Base-by-base conservation (phyloP, 805 yeast genomes). In the Blastobotrys mokoenaii region DNA sequence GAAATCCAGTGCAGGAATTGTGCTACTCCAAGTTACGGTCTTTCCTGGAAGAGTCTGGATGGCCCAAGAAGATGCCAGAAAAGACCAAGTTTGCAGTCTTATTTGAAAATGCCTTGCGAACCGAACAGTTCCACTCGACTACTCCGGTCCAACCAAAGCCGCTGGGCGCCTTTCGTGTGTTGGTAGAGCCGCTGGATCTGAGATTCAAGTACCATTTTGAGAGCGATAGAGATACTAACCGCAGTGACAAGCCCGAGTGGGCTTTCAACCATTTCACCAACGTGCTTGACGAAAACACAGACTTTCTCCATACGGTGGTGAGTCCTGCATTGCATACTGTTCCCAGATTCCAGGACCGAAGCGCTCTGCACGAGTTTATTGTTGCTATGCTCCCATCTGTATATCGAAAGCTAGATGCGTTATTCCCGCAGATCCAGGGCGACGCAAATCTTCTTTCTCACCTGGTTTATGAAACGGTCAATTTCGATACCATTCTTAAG, bases 181-280 rank as follows among this genome's bases (percentile, higher is more conserved):
- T 83, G 27, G 58, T 74, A 2, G 59, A 62, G 20, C 74, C 76
- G 1, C 66, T 80, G 25, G 63, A 64, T 6, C 52, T 68, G 10
- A 68, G 84, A 36, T 77, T 84, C 56, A 63, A 68, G 35, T 83
- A 64, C 62, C 86, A 84, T 57, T 83, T 82, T 55, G 73, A 74
- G 41, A 66, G 74, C 3, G 64, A 70, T 25, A 66, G 61, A 34
- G 82, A 79, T 30, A 82, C 89, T 0, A 81, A 80, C 54, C 72
- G 77, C 38, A 55, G 76, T 20, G 79, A 80, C 46, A 78, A 78
- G 54, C 89, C 90, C 1, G 89, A 83, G 57, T 82, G 86, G 82
- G 73, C 79, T 2, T 70, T 82, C 48, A 61, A 66, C 14, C 82
- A 72, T 53, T 57, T 74, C 22, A 40, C 54, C 25, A 51, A 53